A percentile compares a stretch with the other conserved stretches of the same genome.
phyloP scores from a whole-genome alignment of 2,329 filamentous ascomycete genomes.

The Monilinia fructicola region DNA sequence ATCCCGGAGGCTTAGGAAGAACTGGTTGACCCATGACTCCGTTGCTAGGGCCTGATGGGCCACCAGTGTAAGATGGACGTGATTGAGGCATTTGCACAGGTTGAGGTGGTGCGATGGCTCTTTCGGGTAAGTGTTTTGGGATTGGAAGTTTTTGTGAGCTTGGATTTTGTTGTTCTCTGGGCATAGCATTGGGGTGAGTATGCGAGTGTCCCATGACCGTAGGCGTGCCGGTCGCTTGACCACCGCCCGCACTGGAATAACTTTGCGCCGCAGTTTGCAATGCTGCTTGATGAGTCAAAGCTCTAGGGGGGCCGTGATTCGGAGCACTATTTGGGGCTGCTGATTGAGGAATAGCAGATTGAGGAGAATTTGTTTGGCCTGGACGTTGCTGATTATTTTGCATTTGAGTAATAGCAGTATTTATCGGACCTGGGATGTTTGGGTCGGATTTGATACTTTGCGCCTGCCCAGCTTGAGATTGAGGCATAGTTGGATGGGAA shows the following conservation, averaged over 20 bases:
- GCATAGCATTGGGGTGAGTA: conserved; percentile 31
- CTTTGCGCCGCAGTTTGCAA: conserved; percentile 38
- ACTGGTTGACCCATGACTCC: conserved; percentile 88
- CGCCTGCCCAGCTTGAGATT: conserved; percentile 26
- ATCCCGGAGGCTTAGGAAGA: conserved; percentile 75
- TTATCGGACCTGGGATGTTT: conserved; percentile 35
- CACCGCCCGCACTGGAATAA: conserved; percentile 38
- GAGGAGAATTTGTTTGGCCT: conserved; percentile 38
- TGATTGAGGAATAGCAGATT: conserved; percentile 38
- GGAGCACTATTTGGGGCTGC: conserved; percentile 35
- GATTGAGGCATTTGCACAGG: conserved; percentile 70
- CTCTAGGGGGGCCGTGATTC: conserved; percentile 30
- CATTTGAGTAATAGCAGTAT: conserved; percentile 36
- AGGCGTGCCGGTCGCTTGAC: conserved; percentile 29
- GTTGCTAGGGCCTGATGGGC: conserved; percentile 69
- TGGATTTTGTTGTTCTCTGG: conserved; percentile 35
- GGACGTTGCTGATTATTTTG: conserved; percentile 30
- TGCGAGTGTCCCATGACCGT: conserved; percentile 41
- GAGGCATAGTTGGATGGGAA: conserved; percentile 27
- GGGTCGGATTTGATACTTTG: conserved; percentile 37
- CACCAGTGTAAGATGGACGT: conserved; percentile 81
- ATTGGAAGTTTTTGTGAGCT: conserved; percentile 41
- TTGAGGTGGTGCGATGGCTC: conserved; percentile 66
- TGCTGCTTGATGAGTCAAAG: conserved; percentile 39
- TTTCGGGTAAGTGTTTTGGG: conserved; percentile 69